Base-by-base conservation (phyloP, 129 eudicot genomes). In the Artemisia annua region DNA sequence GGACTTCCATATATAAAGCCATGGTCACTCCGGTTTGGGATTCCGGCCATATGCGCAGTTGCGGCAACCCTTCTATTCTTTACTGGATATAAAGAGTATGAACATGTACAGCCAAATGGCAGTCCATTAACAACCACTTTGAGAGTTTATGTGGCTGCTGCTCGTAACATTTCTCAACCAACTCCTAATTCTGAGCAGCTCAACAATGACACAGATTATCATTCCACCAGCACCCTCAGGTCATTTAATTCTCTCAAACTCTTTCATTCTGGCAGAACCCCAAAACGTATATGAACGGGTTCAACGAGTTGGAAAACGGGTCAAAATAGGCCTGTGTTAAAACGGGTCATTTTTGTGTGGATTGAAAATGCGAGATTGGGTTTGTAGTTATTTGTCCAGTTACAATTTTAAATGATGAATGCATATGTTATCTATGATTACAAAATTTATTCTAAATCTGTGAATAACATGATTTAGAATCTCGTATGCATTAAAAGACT, bases 1-100 rank as follows among this genome's bases (percentile, higher is more conserved):
- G 91, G 71, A 15, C 83, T 84, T 13, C 79, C 86, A 7, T 80
- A 70, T 49, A 64, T 87, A 70, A 89, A 85, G 66, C 87, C 90
- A 39, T 89, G 92, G 96, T 67, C 82, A 8, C 43, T 85, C 17
- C 78, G 82, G 49, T 87, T 88, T 63, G 92, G 92, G 43, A 72
- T 91, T 43, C 86, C 94, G 1, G 95, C 92, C 1, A 79, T 88
- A 46, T 85, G 79, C 44, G 60, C 91, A 9, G 13, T 84, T 77
- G 86, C 71, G 0, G 84, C 89, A 7, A 78, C 89, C 7, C 6
- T 84, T 28, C 5, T 74, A 30, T 88, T 86, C 80, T 64, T 84
- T 60, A 63, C 73, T 2, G 88, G 87, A 20, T 75, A 69, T 2
- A 18, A 22, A 15, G 61, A 39, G 3, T 91, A 85, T 78, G 59